A percentile compares a stretch with the other conserved stretches of the same genome.
These are phyloP conservation scores for Candida andamanensis DNA, from an alignment of 805 yeast species.

Conservation along the genomic window DNA sequence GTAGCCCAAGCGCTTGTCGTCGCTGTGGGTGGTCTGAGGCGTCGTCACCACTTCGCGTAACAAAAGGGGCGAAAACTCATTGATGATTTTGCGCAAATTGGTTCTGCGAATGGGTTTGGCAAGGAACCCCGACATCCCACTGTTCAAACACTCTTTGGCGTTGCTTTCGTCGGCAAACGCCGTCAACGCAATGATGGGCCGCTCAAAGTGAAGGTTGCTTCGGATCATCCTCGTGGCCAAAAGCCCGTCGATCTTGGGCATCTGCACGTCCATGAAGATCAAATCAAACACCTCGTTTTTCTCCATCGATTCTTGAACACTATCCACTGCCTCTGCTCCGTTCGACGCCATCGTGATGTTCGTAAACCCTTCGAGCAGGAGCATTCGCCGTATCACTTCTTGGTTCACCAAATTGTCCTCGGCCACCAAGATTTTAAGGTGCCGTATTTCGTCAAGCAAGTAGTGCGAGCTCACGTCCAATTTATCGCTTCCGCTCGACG, in stretches of 20 bases:
- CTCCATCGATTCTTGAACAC: conserved; percentile 46
- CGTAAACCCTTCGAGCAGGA: conserved; percentile 72
- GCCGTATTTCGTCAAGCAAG: conserved; percentile 16
- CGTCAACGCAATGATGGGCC: conserved; percentile 89
- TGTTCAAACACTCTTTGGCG: conserved; percentile 73
- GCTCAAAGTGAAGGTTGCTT: conserved; percentile 48
- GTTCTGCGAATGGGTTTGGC: conserved; percentile 81
- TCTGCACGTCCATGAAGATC: conserved; percentile 94
- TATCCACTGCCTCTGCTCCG: conserved; percentile 82
- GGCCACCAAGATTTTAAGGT: conserved; percentile 67
- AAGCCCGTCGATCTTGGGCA: conserved; percentile 92
- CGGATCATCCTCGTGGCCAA: conserved; percentile 76
- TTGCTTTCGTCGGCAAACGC: conserved; percentile 94
- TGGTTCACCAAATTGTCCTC: conserved; percentile 94
- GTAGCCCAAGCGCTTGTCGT: conserved; percentile 23
- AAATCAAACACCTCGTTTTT: conserved; percentile 51
- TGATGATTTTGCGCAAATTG: conserved; percentile 54
- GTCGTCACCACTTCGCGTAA: conserved; percentile 30
- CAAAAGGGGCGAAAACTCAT: conserved; percentile 38
- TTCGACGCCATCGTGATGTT: conserved; percentile 78
- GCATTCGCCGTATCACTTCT: conserved; percentile 87
- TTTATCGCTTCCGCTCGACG: conserved; percentile 14
- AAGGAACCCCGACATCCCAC: conserved; percentile 92
- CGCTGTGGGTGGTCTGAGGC: conserved; percentile 24
- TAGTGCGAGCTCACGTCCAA: conserved; percentile 5